A percentile compares a stretch with the other conserved stretches of the same genome.
phyloP scores from a whole-genome alignment of 768 basidiomycete species.

The Sistotremastrum suecicum region DNA sequence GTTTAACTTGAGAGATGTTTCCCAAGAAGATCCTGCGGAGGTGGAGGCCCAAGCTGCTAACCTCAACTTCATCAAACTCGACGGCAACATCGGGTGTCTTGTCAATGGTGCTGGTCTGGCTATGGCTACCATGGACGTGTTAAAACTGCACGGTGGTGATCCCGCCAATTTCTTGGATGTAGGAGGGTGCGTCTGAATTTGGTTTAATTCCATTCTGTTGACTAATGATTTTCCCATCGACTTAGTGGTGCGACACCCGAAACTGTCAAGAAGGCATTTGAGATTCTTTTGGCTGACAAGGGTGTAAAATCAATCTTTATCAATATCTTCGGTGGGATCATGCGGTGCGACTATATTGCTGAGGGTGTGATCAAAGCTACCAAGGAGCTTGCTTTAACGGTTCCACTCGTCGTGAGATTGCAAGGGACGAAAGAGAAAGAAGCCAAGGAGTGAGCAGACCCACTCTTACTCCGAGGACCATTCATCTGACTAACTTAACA shows the following conservation, averaged over 20 bases:
- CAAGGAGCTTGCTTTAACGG: conserved; percentile 69
- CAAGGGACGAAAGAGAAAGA: conserved; percentile 96
- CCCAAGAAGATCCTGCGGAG: conserved; percentile 95
- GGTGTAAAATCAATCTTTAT: conserved; percentile 98
- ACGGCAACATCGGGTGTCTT: conserved; percentile 91
- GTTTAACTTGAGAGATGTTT: conserved; percentile 77
- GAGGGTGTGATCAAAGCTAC: conserved; percentile 98
- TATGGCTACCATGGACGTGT: conserved; percentile 99
- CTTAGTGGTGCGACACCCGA: conserved; percentile 91
- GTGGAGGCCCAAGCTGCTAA: conserved; percentile 94
- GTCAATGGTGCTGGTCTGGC: conserved; percentile 98
- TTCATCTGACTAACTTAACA: conserved; percentile 18
- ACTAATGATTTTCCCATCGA: conserved; percentile 1
- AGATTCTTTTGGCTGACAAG: conserved; percentile 78
- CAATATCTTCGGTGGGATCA: conserved; percentile 96
- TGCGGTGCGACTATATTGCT: conserved; percentile 97
- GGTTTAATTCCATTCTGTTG: background rate
- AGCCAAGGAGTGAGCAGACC: conserved; percentile 69
- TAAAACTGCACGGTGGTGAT: conserved; percentile 87
- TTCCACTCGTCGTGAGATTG: conserved; percentile 86
- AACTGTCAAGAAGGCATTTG: conserved; percentile 98
- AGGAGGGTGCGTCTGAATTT: conserved; percentile 51
- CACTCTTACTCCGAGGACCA: background rate
- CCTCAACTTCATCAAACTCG: conserved; percentile 98
- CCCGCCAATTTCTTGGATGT: conserved; percentile 99